Evolutionary conservation across 805 yeast genomes (phyloP).

Genomic region (Ogataea nakhonphanomensis): DNA sequence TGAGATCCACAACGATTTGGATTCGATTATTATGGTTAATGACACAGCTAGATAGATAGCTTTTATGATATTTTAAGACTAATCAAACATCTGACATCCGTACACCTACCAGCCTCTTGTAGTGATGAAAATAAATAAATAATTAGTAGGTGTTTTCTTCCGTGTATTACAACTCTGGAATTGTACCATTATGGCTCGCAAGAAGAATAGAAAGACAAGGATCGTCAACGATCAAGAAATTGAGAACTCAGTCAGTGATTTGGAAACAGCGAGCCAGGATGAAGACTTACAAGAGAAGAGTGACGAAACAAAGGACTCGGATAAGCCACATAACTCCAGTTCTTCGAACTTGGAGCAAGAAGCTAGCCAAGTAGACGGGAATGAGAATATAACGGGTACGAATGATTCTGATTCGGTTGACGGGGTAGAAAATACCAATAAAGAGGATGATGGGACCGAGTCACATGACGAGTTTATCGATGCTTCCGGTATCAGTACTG

Average conservation of each 20-base stretch:
- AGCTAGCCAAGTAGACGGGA: too few species aligned
- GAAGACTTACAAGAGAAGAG: not conserved
- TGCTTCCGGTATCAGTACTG: slow-evolving; percentile 4
- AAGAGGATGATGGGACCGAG: not conserved
- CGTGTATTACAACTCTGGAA: not conserved
- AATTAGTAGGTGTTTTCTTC: slow-evolving; percentile 11
- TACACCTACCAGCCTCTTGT: slow-evolving; percentile 1
- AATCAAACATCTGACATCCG: not conserved
- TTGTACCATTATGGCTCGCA: slow-evolving; percentile 1
- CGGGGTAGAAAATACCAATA: not conserved
- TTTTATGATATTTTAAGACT: not conserved
- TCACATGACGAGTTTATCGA: slow-evolving; percentile 2
- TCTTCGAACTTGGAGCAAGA: not conserved
- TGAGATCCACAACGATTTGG: slow-evolving; percentile 11
- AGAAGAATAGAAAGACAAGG: slow-evolving; percentile 7
- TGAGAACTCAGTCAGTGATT: not conserved
- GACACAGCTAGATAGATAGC: slow-evolving; percentile 5
- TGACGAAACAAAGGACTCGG: not conserved
- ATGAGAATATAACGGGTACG: too few species aligned
- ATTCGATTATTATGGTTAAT: slow-evolving; percentile 8
- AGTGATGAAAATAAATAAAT: slow-evolving; percentile 2
- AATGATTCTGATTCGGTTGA: not conserved
- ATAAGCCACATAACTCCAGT: not conserved
- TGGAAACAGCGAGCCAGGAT: not conserved
- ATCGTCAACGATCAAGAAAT: not conserved